Evolutionary conservation across 1,284 basidiomycete species (phyloP), one percentile per base, ranked within the genome.

Genomic region (Cryptococcus maquisensis): DNA sequence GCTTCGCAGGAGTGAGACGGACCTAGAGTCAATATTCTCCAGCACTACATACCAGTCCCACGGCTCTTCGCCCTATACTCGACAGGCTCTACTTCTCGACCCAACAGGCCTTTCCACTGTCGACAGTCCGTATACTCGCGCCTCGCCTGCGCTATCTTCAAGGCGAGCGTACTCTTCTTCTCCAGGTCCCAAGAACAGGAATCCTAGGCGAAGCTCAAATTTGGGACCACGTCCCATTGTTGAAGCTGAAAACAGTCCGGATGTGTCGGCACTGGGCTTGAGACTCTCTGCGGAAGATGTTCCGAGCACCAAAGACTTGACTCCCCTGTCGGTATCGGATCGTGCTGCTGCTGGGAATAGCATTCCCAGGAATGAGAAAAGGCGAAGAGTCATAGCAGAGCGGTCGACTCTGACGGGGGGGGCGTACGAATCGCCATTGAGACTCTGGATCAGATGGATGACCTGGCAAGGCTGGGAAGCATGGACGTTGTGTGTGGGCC

Each of bases 11-110:
- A 65, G 64, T 50, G 65, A 67, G 41, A 69, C 67, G 8, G 65
- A 67, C 28, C 55, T 59, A 10, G 67, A 67, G 39, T 67, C 65
- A 20, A 50, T 67, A 23, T 63, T 64, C 20, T 67, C 65, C 5
- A 62, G 52, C 51, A 60, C 67, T 6, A 68, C 67, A 3, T 60
- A 56, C 37, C 58, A 57, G 49, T 64, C 64, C 3, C 38, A 52
- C 20, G 49, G 56, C 4, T 62, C 64, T 2, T 63, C 52, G 15
- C 54, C 49, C 18, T 51, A 51, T 12, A 12, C 48, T 18, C 38
- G 36, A 26, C 38, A 39, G 21, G 50, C 42, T 16, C 47, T 53
- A 35, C 35, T 46, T 54, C 12, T 48, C 41, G 23, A 37, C 45
- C 7, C 38, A 23, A 16, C 38, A 21, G 16, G 41, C 24, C 45